phyloP scores from a whole-genome alignment of 106 monocot species.

The Iris macrosiphon region DNA sequence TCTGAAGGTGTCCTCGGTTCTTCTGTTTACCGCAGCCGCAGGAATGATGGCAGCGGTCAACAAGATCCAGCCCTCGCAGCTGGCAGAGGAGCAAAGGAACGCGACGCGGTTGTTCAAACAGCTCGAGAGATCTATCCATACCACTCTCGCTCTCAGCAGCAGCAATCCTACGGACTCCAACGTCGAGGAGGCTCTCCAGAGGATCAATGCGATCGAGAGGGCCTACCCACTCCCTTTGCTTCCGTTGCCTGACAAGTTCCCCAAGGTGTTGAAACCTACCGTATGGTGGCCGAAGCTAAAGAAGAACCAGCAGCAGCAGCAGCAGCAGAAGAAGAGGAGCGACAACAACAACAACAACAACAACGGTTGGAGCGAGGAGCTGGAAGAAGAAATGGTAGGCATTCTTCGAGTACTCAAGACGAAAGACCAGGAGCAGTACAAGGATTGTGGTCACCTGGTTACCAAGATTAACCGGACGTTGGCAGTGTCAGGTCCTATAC shows the following conservation, averaged over 20 bases:
- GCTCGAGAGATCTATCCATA: conserved; percentile 44
- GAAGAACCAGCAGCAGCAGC: neutral
- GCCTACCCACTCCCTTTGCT: conserved; percentile 69
- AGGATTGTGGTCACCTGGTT: conserved; percentile 27
- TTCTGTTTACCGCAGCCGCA: conserved; percentile 34
- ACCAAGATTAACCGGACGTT: conserved; percentile 42
- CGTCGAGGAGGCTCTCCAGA: conserved; percentile 48
- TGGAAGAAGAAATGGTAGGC: conserved; percentile 49
- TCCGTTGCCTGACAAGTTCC: conserved; percentile 76
- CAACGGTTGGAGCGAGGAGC: conserved; percentile 46
- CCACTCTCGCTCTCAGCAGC: conserved; percentile 8
- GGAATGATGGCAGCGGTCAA: conserved; percentile 38
- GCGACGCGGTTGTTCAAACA: conserved; percentile 56
- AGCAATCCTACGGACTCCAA: conserved; percentile 9
- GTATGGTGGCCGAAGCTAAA: conserved; percentile 61
- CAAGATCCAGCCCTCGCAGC: conserved; percentile 88
- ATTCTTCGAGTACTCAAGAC: conserved; percentile 30
- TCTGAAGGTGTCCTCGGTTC: conserved; percentile 31
- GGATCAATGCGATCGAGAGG: conserved; percentile 61
- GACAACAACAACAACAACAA: no score
- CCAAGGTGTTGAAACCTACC: conserved; percentile 43
- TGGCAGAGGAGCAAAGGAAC: conserved; percentile 83
- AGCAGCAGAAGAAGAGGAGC: neutral
- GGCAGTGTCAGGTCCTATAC: conserved; percentile 46
- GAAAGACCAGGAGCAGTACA: conserved; percentile 50